phyloP scores from a whole-genome alignment of 1,139 yeast species.

The Saccharomyces uvarum region DNA sequence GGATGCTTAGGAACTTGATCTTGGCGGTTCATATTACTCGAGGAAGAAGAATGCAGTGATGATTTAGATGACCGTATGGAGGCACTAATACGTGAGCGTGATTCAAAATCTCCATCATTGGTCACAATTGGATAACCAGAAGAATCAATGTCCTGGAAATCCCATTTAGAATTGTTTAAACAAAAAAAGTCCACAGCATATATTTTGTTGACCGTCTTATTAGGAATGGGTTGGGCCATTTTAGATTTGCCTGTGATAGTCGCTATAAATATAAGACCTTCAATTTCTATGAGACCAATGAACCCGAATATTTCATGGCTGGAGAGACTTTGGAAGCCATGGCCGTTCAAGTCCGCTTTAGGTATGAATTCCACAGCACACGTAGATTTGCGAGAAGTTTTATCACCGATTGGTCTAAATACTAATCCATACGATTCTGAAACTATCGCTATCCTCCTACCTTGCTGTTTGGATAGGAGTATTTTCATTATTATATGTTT shows the following conservation, averaged over 20 bases:
- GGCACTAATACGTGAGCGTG: neutral
- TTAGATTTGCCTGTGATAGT: constrained; percentile 66
- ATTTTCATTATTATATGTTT: constrained; percentile 19
- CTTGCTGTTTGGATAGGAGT: constrained; percentile 22
- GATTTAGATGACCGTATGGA: neutral
- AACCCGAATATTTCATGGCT: constrained; percentile 66
- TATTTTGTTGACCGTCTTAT: constrained; percentile 74
- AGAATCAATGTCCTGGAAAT: constrained; percentile 57
- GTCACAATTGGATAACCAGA: constrained; percentile 50
- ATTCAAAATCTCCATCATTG: constrained; percentile 10
- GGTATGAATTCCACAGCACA: constrained; percentile 30
- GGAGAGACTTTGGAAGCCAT: constrained; percentile 41
- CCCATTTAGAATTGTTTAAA: constrained; percentile 68
- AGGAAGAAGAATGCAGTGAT: neutral
- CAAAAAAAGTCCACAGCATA: constrained; percentile 80
- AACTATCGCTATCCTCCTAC: constrained; percentile 27
- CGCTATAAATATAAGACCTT: constrained; percentile 62
- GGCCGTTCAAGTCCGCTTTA: constrained; percentile 19
- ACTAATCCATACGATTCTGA: constrained; percentile 27
- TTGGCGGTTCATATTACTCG: constrained; percentile 9
- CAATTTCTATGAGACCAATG: constrained; percentile 70
- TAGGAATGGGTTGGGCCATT: constrained; percentile 76
- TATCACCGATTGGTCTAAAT: constrained; percentile 21
- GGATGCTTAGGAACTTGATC: constrained; percentile 55
- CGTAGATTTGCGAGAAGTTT: constrained; percentile 16